These are phyloP conservation scores for Fusarium sp. DNA, from an alignment of 2,329 filamentous ascomycete species.

Conservation along the genomic window DNA sequence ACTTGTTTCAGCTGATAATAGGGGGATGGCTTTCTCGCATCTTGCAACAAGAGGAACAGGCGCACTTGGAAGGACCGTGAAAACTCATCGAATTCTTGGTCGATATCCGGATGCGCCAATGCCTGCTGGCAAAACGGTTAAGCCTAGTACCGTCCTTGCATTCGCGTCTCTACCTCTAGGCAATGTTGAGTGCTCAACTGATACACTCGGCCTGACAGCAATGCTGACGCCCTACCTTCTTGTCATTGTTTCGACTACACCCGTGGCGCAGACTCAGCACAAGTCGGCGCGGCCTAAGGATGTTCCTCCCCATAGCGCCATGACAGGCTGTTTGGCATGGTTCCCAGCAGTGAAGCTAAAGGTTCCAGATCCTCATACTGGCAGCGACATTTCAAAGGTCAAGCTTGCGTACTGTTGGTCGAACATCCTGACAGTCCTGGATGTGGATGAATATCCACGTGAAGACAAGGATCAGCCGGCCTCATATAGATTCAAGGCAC, in stretches of 20 bases:
- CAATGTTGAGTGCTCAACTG: conserved; percentile 91
- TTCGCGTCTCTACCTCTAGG: conserved; percentile 91
- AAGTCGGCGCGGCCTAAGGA: conserved; percentile 94
- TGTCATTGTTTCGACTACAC: conserved; percentile 97
- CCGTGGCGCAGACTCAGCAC: conserved; percentile 94
- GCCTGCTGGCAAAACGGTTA: conserved; percentile 74
- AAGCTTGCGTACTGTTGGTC: conserved; percentile 99
- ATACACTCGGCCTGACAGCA: conserved; percentile 89
- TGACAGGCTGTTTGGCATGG: conserved; percentile 96
- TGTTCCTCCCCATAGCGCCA: conserved; percentile 85
- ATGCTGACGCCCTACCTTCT: conserved; percentile 95
- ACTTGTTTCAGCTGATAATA: conserved; percentile 92
- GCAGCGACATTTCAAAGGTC: conserved; percentile 77
- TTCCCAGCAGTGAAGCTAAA: conserved; percentile 97
- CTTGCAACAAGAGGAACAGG: conserved; percentile 92
- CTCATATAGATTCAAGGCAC: conserved; percentile 80
- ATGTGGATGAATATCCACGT: conserved; percentile 78
- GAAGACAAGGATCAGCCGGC: conserved; percentile 82
- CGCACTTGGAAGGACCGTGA: conserved; percentile 84
- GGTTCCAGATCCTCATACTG: conserved; percentile 72
- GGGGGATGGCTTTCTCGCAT: conserved; percentile 98
- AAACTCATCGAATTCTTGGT: conserved; percentile 89
- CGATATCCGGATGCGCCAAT: conserved; percentile 81
- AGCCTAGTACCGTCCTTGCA: conserved; percentile 93
- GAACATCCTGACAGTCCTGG: conserved; percentile 92